phyloP scores from a whole-genome alignment of 768 basidiomycete species.

The Suillus subluteus region DNA sequence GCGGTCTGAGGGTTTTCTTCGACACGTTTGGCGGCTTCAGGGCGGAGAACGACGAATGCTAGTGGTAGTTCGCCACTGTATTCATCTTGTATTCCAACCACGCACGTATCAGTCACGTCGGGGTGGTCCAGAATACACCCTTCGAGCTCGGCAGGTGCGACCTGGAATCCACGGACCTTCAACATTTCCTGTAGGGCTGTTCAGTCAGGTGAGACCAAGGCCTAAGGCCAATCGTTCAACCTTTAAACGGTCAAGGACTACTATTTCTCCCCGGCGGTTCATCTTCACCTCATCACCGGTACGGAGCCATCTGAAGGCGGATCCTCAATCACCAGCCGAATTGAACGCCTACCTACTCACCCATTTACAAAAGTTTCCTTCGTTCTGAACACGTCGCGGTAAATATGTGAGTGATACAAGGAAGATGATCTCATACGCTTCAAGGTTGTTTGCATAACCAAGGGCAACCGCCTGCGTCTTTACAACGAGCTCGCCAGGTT shows the following conservation, averaged over 20 bases:
- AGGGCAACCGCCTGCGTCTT: slow-evolving; percentile 63
- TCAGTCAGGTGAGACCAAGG: not conserved
- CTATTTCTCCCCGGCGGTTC: slow-evolving; percentile 63
- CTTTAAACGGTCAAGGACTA: slow-evolving; percentile 76
- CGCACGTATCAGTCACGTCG: slow-evolving; percentile 63
- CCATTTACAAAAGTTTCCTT: slow-evolving; percentile 65
- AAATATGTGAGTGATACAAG: slow-evolving; percentile 5
- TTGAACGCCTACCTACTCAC: slow-evolving; percentile 11
- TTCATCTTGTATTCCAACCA: slow-evolving; percentile 71
- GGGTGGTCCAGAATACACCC: slow-evolving; percentile 64
- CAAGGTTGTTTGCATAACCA: slow-evolving; percentile 58
- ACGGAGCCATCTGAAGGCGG: slow-evolving; percentile 56
- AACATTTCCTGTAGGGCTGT: slow-evolving; percentile 60
- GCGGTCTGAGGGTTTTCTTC: slow-evolving; percentile 34
- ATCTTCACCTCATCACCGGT: slow-evolving; percentile 75
- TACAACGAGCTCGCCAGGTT: slow-evolving; percentile 65
- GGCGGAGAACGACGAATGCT: slow-evolving; percentile 64
- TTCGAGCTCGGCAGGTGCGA: slow-evolving; percentile 70
- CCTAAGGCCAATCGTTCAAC: slow-evolving; percentile 34
- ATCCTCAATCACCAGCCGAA: slow-evolving; percentile 7
- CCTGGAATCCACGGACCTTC: slow-evolving; percentile 62
- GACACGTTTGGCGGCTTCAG: slow-evolving; percentile 41
- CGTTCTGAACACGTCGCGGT: slow-evolving; percentile 44
- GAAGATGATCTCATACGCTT: slow-evolving; percentile 51
- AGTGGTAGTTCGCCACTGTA: slow-evolving; percentile 77